Conservation (phyloP, 2,329 filamentous ascomycete genomes). For the Thermomyces lanuginosus region DNA sequence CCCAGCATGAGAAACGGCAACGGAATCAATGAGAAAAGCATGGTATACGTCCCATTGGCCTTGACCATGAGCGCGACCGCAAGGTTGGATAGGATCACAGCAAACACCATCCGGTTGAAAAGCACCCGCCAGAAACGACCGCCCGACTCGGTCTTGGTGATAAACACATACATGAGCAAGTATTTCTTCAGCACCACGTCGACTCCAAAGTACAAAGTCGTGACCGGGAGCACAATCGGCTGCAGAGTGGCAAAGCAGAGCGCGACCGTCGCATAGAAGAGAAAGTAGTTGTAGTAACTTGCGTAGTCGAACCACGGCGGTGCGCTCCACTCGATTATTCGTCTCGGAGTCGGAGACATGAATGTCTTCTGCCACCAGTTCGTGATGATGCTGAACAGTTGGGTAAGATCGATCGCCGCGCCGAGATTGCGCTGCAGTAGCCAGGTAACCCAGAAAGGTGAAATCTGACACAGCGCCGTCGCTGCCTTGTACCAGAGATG, state of each 20-base stretch:
- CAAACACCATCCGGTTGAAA: conserved; percentile 86
- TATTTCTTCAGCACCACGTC: conserved; percentile 93
- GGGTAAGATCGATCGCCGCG: conserved; percentile 82
- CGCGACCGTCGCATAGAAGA: conserved; percentile 83
- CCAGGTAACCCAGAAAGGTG: conserved; percentile 88
- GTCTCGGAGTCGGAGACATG: conserved; percentile 69
- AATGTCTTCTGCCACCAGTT: conserved; percentile 76
- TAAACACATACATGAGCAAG: conserved; percentile 78
- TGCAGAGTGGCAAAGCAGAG: conserved; percentile 74
- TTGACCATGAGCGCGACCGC: conserved; percentile 63
- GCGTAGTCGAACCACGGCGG: conserved; percentile 89
- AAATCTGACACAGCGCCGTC: conserved; percentile 61
- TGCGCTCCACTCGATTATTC: conserved; percentile 82
- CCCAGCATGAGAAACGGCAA: conserved; percentile 60
- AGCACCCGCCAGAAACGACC: conserved; percentile 82
- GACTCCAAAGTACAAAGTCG: conserved; percentile 73
- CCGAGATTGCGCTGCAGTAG: conserved; percentile 83
- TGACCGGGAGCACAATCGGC: conserved; percentile 70
- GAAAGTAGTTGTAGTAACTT: conserved; percentile 94
- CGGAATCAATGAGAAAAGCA: conserved; percentile 55
- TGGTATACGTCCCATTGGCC: conserved; percentile 47
- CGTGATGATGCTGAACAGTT: conserved; percentile 69
- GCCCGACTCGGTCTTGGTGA: conserved; percentile 92
- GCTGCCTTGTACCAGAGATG: conserved; percentile 51
- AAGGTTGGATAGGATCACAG: conserved; percentile 58